A percentile compares a stretch with the other conserved stretches of the same genome.
Conservation (phyloP, 192 early-diverging fungal genomes). For the Umbelopsis isabellina region DNA sequence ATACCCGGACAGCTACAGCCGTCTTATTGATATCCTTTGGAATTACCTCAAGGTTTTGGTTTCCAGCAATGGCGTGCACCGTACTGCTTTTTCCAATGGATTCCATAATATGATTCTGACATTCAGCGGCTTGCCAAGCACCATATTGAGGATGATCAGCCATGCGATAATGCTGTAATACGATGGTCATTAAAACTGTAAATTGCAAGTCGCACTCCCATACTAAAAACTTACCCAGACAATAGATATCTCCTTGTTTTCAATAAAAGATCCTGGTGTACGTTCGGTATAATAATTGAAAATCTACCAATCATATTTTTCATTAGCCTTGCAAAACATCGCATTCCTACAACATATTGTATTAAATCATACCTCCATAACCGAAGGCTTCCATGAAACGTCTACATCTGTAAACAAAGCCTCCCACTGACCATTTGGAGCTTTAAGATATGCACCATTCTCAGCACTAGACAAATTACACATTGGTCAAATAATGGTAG, state of each 20-base stretch:
- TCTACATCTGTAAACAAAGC: conserved; percentile 56
- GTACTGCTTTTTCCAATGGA: conserved; percentile 67
- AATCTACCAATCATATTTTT: conserved; percentile 43
- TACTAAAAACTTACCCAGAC: conserved; percentile 58
- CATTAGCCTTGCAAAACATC: not conserved
- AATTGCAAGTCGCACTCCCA: not conserved
- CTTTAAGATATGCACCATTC: conserved; percentile 72
- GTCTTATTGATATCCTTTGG: conserved; percentile 75
- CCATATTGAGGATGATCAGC: conserved; percentile 34
- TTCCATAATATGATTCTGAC: conserved; percentile 82
- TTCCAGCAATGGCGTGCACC: conserved; percentile 69
- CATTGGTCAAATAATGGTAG: not conserved
- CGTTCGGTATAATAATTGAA: conserved; percentile 85
- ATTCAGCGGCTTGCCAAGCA: conserved; percentile 82
- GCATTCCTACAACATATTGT: not conserved
- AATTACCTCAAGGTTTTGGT: conserved; percentile 67
- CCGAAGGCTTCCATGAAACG: conserved; percentile 68
- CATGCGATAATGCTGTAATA: conserved; percentile 31
- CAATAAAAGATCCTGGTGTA: conserved; percentile 78
- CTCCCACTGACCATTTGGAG: conserved; percentile 66
- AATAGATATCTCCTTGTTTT: conserved; percentile 70
- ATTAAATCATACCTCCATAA: conserved; percentile 56
- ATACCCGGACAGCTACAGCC: conserved; percentile 55
- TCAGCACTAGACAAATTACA: conserved; percentile 61
- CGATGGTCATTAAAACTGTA: not conserved